phyloP scores from a whole-genome alignment of 1,284 basidiomycete species.

The Anthracocystis walkeri region DNA sequence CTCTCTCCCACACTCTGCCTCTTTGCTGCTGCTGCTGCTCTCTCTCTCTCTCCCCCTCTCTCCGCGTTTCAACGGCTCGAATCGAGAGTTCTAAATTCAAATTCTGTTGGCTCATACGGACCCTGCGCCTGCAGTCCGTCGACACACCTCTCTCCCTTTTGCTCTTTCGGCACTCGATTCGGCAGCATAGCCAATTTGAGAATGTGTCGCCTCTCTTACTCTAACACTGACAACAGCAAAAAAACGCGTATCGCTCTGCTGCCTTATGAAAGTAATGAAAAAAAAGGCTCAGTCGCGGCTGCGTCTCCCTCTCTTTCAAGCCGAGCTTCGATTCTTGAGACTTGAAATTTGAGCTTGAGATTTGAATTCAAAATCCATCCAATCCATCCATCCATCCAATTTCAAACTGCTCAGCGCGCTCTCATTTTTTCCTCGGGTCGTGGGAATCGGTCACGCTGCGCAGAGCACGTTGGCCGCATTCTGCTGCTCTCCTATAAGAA shows the following conservation, averaged over 20 bases:
- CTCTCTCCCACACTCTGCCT: too few species aligned
- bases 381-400: neutral
- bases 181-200: neutral
- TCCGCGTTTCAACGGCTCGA: too few species aligned
- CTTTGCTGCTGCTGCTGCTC: too few species aligned
- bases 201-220: neutral
- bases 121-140: too few species aligned
- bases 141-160: too few species aligned
- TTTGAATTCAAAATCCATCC: neutral
- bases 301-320: too few species aligned
- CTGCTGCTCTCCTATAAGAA: neutral
- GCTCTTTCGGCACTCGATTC: neutral
- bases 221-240: neutral
- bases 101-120: too few species aligned
- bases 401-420: neutral
- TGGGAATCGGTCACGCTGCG: conserved; percentile 29
- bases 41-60: too few species aligned
- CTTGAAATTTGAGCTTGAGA: too few species aligned
- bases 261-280: neutral
- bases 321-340: too few species aligned
- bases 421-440: conserved; percentile 28
- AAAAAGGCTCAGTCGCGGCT: conserved; percentile 1
- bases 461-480: conserved; percentile 15
- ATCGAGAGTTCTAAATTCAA: too few species aligned
- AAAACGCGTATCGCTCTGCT: neutral